Base-by-base conservation (phyloP, 768 basidiomycete species). In the Boletus vermiculosoides region DNA sequence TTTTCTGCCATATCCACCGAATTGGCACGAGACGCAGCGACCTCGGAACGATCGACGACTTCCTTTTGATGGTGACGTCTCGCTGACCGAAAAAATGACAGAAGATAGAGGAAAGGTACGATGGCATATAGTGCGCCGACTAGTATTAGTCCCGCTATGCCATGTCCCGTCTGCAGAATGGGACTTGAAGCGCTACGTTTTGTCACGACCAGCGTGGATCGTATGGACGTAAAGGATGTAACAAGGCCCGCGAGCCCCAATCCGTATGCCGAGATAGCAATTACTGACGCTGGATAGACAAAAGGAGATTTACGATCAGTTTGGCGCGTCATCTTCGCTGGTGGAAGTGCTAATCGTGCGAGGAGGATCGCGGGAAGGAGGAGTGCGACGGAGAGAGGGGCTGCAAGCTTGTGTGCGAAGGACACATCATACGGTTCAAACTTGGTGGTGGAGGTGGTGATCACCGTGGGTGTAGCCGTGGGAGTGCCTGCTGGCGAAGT, bases 231-330 rank as follows among this genome's bases (percentile, higher is more conserved):
- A 70, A 92, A 89, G 8, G 88, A 78, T 3, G 80, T 75, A 18
- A 75, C 80, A 45, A 91, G 68, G 11, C 87, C 88, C 28, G 74
- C 83, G 20, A 91, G 62, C 30, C 90, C 90, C 25, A 83, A 63
- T 15, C 75, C 83, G 63, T 84, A 89, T 16, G 81, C 79, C 16
- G 66, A 72, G 36, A 86, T 50, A 15, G 76, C 74, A 49, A 82
- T 59, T 20, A 78, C 56, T 15, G 67, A 70, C 28, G 77, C 74
- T 3, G 74, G 45, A 57, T 74, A 78, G 54, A 77, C 48, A 50
- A 78, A 61, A 4, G 52, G 58, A 13, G 68, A 33, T 34, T 66
- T 67, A 31, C 55, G 62, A 50, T 73, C 61, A 18, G 70, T 45
- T 28, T 50, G 48, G 37, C 37, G 63, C 15, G 61, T 44, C 18